phyloP scores from a whole-genome alignment of 1,284 basidiomycete species.

The Cutaneotrichosporon daszewskae region DNA sequence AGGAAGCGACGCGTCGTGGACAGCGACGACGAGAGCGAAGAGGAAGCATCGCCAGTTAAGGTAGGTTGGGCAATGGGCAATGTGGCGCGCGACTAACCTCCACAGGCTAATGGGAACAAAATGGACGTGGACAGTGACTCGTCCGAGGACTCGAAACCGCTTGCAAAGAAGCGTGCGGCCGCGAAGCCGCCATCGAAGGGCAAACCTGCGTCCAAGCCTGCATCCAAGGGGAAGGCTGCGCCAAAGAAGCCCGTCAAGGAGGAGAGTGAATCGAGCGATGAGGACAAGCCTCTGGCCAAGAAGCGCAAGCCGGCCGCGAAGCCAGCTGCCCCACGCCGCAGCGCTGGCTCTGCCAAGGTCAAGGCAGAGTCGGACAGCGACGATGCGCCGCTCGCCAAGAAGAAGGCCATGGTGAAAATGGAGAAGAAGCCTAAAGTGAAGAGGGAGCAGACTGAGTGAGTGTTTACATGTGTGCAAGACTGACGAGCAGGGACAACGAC shows the following conservation, averaged over 20 bases:
- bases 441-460: constrained; percentile 24
- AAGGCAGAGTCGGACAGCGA: constrained; percentile 55
- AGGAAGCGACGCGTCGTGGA: constrained; percentile 38
- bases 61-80: constrained; percentile 9
- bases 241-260: constrained; percentile 25
- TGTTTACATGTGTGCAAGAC: neutral
- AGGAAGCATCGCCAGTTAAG: constrained; percentile 16
- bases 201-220: constrained; percentile 43
- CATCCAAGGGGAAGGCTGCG: constrained; percentile 33
- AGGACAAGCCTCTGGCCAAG: constrained; percentile 43
- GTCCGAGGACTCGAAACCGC: constrained; percentile 59
- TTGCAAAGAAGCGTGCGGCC: constrained; percentile 53
- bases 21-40: constrained; percentile 25
- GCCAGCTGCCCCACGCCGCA: constrained; percentile 38
- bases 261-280: constrained; percentile 24
- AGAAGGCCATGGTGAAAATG: constrained; percentile 50
- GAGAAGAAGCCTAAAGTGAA: constrained; percentile 58
- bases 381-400: too few relatives aligned
- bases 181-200: constrained; percentile 28
- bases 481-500: constrained; percentile 33
- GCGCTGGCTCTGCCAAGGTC: constrained; percentile 38
- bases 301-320: constrained; percentile 50
- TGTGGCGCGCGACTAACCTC: neutral
- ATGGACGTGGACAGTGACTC: constrained; percentile 9
- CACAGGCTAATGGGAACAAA: constrained; percentile 2